Conservation (phyloP, 768 basidiomycete species). For the Psilocybe cubensis region DNA sequence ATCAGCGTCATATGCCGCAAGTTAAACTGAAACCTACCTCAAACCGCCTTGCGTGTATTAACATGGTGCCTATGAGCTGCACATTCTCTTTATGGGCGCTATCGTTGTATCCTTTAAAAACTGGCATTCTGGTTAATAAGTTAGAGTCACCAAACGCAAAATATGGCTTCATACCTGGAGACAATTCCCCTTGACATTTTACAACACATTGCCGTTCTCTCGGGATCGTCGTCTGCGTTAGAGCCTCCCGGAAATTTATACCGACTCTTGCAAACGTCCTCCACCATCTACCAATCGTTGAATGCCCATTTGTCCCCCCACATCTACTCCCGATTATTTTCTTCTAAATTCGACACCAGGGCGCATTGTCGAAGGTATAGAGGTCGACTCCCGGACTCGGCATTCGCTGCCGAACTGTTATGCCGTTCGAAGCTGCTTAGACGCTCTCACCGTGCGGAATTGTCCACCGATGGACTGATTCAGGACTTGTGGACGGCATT, state of each 20-base stretch:
- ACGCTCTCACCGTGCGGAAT: constrained; percentile 43
- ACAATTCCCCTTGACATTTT: constrained; percentile 59
- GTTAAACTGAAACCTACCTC: background rate
- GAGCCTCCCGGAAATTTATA: constrained; percentile 45
- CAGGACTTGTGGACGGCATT: constrained; percentile 61
- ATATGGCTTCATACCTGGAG: constrained; percentile 52
- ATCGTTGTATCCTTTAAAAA: constrained; percentile 9
- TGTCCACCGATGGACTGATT: constrained; percentile 31
- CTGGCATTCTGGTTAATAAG: background rate
- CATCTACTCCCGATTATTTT: constrained; percentile 60
- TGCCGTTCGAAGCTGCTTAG: constrained; percentile 50
- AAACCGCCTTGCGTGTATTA: background rate
- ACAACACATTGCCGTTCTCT: constrained; percentile 54
- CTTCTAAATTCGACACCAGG: constrained; percentile 47
- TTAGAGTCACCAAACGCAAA: background rate
- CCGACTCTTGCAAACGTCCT: constrained; percentile 48
- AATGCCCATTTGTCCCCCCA: constrained; percentile 47
- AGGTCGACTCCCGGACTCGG: constrained; percentile 37
- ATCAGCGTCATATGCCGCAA: background rate
- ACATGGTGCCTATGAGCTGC: background rate
- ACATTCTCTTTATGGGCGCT: constrained; percentile 5
- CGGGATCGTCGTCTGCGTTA: constrained; percentile 39
- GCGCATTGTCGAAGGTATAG: constrained; percentile 28
- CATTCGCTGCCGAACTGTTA: constrained; percentile 51
- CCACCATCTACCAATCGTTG: constrained; percentile 46